phyloP scores from a whole-genome alignment of 192 early-diverging fungal species.

The Backusella circina region DNA sequence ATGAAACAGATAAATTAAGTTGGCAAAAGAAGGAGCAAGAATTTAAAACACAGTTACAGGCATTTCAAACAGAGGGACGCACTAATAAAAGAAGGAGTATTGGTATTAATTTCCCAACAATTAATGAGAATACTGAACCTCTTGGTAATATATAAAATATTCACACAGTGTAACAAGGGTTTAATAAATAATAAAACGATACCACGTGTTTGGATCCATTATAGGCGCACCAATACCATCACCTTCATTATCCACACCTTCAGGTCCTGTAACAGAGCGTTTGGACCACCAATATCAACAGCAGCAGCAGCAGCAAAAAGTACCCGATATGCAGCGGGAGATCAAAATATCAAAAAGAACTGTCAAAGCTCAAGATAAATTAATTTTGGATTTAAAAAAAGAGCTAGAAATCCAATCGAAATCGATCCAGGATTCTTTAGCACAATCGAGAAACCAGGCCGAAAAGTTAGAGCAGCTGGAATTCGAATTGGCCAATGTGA shows the following conservation, averaged over 20 bases:
- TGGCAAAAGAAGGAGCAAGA: constrained; percentile 47
- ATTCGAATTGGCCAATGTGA: constrained; percentile 52
- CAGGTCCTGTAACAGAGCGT: neutral
- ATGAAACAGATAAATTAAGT: constrained; percentile 36
- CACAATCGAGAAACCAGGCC: constrained; percentile 30
- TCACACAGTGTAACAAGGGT: neutral
- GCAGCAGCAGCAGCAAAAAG: neutral
- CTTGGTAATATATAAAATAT: neutral
- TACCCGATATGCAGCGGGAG: neutral
- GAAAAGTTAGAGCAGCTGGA: constrained; percentile 41
- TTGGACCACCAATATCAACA: neutral
- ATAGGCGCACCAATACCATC: constrained; percentile 6
- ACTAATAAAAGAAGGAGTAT: constrained; percentile 28
- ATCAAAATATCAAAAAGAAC: constrained; percentile 3
- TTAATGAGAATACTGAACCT: neutral
- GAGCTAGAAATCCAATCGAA: constrained; percentile 34
- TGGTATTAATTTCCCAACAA: constrained; percentile 7
- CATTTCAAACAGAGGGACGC: constrained; percentile 21
- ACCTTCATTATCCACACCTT: neutral
- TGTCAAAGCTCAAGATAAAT: constrained; percentile 28
- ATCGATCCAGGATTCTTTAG: constrained; percentile 22
- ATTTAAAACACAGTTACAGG: constrained; percentile 10
- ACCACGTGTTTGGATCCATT: neutral
- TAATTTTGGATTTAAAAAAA: constrained; percentile 35
- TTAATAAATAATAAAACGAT: constrained; percentile 4